A percentile compares a stretch with the other conserved stretches of the same genome.
phyloP scores from a whole-genome alignment of 139 green algal species.

The Chlorella sp. region DNA sequence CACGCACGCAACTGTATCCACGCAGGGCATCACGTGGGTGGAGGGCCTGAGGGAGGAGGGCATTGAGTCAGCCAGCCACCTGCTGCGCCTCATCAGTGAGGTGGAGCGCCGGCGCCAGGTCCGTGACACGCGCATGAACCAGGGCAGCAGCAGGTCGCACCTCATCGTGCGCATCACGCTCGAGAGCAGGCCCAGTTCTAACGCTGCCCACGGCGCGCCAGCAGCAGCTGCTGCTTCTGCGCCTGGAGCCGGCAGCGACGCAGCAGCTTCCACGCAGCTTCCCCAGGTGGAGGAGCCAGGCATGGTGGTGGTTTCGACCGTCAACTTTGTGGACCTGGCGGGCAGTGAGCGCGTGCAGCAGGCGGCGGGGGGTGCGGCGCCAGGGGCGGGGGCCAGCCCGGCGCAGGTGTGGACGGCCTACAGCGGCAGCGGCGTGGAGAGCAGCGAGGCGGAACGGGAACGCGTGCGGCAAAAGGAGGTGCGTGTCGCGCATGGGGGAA shows the following conservation, averaged over 20 bases:
- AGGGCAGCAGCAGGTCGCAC: conserved; percentile 75
- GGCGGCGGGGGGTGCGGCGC: conserved; percentile 37
- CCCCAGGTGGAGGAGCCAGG: no score
- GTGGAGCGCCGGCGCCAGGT: conserved; percentile 44
- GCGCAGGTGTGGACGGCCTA: no score
- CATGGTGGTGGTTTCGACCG: not conserved
- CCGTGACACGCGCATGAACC: conserved; percentile 94
- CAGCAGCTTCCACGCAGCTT: no score
- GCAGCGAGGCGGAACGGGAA: no score
- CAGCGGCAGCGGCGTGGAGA: no score
- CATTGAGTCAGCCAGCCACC: conserved; percentile 35
- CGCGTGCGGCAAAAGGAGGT: no score
- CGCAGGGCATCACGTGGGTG: conserved; percentile 27
- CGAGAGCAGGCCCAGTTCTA: conserved; percentile 37
- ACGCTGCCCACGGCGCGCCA: no score
- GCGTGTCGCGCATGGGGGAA: no score
- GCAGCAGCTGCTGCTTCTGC: not conserved
- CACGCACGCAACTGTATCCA: no score
- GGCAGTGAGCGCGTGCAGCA: conserved; percentile 79
- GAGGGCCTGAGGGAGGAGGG: conserved; percentile 42
- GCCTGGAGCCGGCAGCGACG: no score
- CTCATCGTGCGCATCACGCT: conserved; percentile 62
- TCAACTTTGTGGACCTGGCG: conserved; percentile 90
- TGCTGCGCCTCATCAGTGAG: conserved; percentile 36
- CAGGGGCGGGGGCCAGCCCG: no score